These are phyloP conservation scores for Sideroxylon spinosum DNA, from an alignment of 179 eudicot species.

Conservation along the genomic window DNA sequence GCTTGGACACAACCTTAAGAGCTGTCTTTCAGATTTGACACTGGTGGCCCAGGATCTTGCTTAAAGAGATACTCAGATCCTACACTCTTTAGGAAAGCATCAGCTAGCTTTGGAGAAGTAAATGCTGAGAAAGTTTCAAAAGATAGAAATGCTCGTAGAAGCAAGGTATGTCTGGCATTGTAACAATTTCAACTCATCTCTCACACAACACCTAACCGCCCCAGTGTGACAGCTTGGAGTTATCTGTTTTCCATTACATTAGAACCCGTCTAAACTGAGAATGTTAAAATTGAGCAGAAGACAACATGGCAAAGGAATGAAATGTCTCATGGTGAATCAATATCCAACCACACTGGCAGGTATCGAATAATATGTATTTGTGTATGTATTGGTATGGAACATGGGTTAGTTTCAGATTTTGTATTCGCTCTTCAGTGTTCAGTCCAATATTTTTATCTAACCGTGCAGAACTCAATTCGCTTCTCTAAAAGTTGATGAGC, in stretches of 20 bases:
- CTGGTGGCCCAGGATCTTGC: slow-evolving; percentile 94
- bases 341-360: slow-evolving; percentile 45
- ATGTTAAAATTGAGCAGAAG: slow-evolving; percentile 41
- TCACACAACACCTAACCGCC: no score
- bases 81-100: slow-evolving; percentile 71
- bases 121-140: slow-evolving; percentile 34
- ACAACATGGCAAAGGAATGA: slow-evolving; percentile 42
- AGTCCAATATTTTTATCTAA: slow-evolving; percentile 8
- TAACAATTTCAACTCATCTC: not conserved
- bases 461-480: slow-evolving; percentile 51
- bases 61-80: slow-evolving; percentile 95
- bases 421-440: not conserved
- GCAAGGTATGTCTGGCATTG: slow-evolving; percentile 45
- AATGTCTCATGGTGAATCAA: slow-evolving; percentile 36
- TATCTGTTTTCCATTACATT: no score
- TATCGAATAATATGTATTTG: slow-evolving; percentile 20
- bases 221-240: no score
- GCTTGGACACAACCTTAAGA: slow-evolving; percentile 11
- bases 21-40: slow-evolving; percentile 65
- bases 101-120: slow-evolving; percentile 41
- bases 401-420: not conserved
- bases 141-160: slow-evolving; percentile 53
- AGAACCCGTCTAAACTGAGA: not conserved
- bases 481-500: slow-evolving; percentile 38
- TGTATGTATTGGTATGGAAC: not conserved